A percentile compares a stretch with the other conserved stretches of the same genome.
Evolutionary conservation across 768 basidiomycete genomes (phyloP).

Genomic region (Phaeolepiota aurea): DNA sequence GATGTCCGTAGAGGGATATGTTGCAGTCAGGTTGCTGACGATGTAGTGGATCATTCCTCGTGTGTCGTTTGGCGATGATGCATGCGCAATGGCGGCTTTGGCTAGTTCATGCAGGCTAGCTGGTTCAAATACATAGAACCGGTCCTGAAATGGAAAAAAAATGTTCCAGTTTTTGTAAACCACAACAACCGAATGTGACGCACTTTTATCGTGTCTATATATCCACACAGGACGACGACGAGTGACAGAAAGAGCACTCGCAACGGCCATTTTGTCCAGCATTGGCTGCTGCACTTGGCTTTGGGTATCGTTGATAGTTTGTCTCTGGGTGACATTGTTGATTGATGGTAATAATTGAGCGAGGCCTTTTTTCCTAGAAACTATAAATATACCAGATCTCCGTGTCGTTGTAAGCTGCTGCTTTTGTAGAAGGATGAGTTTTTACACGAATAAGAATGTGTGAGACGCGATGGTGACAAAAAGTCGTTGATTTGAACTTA

Average conservation of each 20-base stretch:
- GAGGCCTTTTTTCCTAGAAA: too few relatives aligned
- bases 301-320: too few relatives aligned
- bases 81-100: conserved; percentile 62
- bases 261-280: too few relatives aligned
- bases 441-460: too few relatives aligned
- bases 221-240: conserved; percentile 31
- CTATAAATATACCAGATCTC: too few relatives aligned
- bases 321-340: too few relatives aligned
- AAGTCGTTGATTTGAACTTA: too few relatives aligned
- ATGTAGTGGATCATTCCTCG: conserved; percentile 76
- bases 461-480: too few relatives aligned
- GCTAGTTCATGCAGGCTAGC: conserved; percentile 63
- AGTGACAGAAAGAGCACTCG: conserved; percentile 14
- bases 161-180: not conserved
- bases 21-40: conserved; percentile 65
- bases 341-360: too few relatives aligned
- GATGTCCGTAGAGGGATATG: conserved; percentile 54
- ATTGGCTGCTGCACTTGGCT: too few relatives aligned
- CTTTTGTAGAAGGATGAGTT: too few relatives aligned
- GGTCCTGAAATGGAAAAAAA: conserved; percentile 45
- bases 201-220: conserved; percentile 62
- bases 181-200: conserved; percentile 6
- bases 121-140: conserved; percentile 85
- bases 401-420: too few relatives aligned
- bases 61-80: conserved; percentile 51